phyloP scores from a whole-genome alignment of 345 rosid genomes.

The Populus alba region DNA sequence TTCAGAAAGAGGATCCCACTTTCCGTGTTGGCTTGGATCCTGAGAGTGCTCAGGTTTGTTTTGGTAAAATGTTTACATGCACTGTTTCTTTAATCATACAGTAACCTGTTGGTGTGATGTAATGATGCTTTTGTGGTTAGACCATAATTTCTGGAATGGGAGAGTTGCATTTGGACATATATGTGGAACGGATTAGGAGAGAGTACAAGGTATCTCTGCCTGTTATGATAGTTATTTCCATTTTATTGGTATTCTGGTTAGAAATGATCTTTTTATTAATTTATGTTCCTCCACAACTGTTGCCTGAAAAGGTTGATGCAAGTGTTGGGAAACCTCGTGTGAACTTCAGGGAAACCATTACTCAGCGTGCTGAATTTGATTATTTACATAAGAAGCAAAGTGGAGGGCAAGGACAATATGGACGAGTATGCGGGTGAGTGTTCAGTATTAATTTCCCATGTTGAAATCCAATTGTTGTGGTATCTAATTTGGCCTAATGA shows the following conservation, averaged over 20 bases:
- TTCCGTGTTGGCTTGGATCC: conserved; percentile 98
- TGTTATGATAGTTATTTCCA: conserved; percentile 2
- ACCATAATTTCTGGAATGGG: conserved; percentile 99
- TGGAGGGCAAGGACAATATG: conserved; percentile 99
- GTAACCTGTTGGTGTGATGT: background rate
- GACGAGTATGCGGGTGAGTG: conserved; percentile 82
- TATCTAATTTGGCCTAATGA: background rate
- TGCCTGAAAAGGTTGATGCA: conserved; percentile 73
- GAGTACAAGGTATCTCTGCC: conserved; percentile 70
- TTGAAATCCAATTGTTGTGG: background rate
- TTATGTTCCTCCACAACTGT: background rate
- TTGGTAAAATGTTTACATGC: conserved; percentile 3
- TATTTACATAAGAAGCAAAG: conserved; percentile 96
- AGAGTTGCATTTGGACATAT: conserved; percentile 91
- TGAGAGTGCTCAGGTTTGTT: conserved; percentile 87
- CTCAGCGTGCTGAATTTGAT: conserved; percentile 86
- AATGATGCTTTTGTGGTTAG: conserved; percentile 36
- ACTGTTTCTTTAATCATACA: background rate
- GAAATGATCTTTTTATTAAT: background rate
- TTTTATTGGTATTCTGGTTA: background rate
- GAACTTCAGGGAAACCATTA: conserved; percentile 91
- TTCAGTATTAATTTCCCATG: background rate
- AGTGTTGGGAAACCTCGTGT: conserved; percentile 98
- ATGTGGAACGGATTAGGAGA: conserved; percentile 91
- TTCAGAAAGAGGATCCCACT: conserved; percentile 95